phyloP scores from a whole-genome alignment of 352 stramenopile genomes.

The Pythium diclinum region DNA sequence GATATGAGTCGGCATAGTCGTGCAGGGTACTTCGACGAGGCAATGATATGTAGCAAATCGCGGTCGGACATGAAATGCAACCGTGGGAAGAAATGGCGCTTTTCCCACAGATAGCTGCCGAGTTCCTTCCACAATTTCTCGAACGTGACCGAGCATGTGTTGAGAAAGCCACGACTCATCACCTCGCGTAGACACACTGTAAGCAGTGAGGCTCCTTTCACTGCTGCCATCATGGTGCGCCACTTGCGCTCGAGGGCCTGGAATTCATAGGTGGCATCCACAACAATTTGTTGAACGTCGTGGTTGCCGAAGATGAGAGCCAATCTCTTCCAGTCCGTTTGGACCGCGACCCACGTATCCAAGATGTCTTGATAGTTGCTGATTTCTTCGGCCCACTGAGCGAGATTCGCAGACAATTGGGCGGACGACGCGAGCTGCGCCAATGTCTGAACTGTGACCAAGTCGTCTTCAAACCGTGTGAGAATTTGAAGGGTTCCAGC shows the following conservation, averaged over 20 bases:
- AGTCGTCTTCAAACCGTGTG: slow-evolving; percentile 46
- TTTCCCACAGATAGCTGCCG: slow-evolving; percentile 51
- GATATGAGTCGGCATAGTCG: slow-evolving; percentile 40
- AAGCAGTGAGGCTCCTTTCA: slow-evolving; percentile 45
- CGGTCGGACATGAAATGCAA: slow-evolving; percentile 66
- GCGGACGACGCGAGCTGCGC: slow-evolving; percentile 41
- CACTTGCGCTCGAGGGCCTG: slow-evolving; percentile 65
- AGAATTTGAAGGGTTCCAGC: slow-evolving; percentile 33
- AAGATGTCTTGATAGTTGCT: slow-evolving; percentile 57
- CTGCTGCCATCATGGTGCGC: slow-evolving; percentile 61
- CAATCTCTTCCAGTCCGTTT: slow-evolving; percentile 51
- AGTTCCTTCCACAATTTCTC: slow-evolving; percentile 62
- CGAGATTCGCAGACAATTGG: slow-evolving; percentile 36
- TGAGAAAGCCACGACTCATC: slow-evolving; percentile 51
- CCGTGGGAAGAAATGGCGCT: slow-evolving; percentile 51
- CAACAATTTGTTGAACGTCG: slow-evolving; percentile 58
- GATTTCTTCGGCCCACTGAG: slow-evolving; percentile 61
- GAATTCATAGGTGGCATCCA: slow-evolving; percentile 54
- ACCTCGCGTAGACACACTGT: slow-evolving; percentile 56
- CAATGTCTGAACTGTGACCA: slow-evolving; percentile 55
- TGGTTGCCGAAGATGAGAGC: slow-evolving; percentile 41
- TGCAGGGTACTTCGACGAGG: slow-evolving; percentile 33
- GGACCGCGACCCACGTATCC: slow-evolving; percentile 49
- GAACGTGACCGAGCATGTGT: slow-evolving; percentile 36
- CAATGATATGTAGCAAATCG: slow-evolving; percentile 58